A percentile compares a stretch with the other conserved stretches of the same genome.
Conservation (phyloP, 768 basidiomycete species). For the Dacryopinax spathularia region DNA sequence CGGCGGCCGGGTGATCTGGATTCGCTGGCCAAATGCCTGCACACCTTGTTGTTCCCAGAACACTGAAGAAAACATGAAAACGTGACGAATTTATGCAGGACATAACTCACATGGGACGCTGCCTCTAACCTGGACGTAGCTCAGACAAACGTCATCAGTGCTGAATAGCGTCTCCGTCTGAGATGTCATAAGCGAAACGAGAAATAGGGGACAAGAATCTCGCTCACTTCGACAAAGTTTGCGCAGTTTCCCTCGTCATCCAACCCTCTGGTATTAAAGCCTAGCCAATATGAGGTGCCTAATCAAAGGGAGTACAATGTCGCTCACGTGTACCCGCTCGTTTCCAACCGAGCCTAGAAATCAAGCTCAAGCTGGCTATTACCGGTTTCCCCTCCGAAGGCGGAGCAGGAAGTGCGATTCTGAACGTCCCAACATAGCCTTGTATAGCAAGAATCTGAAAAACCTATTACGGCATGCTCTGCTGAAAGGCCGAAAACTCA, state of each 20-base stretch:
- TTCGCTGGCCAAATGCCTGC: slow-evolving; percentile 84
- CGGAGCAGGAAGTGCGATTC: slow-evolving; percentile 60
- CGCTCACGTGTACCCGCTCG: slow-evolving; percentile 70
- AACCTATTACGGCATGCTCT: slow-evolving; percentile 7
- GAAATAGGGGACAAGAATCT: not conserved
- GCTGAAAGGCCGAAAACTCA: slow-evolving; percentile 26
- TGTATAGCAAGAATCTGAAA: slow-evolving; percentile 75
- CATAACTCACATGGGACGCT: slow-evolving; percentile 74
- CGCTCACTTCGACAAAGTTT: slow-evolving; percentile 82
- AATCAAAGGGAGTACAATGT: not conserved
- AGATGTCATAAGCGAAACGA: slow-evolving; percentile 1
- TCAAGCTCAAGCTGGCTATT: slow-evolving; percentile 61
- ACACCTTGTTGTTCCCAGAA: slow-evolving; percentile 99
- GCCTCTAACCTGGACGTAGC: slow-evolving; percentile 87
- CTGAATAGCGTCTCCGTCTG: slow-evolving; percentile 86
- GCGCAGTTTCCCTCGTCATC: slow-evolving; percentile 92
- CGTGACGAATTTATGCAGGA: slow-evolving; percentile 1
- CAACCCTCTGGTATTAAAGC: slow-evolving; percentile 87
- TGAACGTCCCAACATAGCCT: slow-evolving; percentile 77
- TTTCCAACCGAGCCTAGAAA: slow-evolving; percentile 84
- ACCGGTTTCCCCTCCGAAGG: slow-evolving; percentile 59
- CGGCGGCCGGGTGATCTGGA: slow-evolving; percentile 89
- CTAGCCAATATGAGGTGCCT: not conserved
- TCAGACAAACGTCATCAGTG: slow-evolving; percentile 74
- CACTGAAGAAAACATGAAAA: slow-evolving; percentile 47